Evolutionary conservation across 1,139 yeast genomes (phyloP), one percentile per base, ranked within the genome.

Genomic region (Hemisphaericaspora xylanilytica): DNA sequence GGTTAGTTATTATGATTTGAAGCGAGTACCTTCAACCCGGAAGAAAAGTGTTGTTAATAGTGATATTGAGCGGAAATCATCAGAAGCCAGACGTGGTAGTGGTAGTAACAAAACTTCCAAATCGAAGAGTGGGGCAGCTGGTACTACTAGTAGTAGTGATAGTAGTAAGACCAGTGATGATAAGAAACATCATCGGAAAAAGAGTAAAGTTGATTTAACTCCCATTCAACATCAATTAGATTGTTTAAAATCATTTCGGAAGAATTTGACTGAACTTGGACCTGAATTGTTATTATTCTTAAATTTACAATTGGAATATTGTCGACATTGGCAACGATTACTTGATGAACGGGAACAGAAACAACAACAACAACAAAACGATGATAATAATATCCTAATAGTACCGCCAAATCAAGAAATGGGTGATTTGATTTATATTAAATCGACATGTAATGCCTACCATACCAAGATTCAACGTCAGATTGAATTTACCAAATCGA

Each of bases 221-320:
- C 15, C 41, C 8, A 30, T 45, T 24, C 40, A 44, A 28, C 41
- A 43, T 32, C 48, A 46, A 12, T 12, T 44, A 9, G 42, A 30
- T 10, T 33, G 39, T 15, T 31, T 46, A 14, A 14, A 5, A 3
- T 38, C 31, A 28, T 39, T 45, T 24, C 31, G 44, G 8, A 41
- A 36, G 24, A 38, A 41, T 14, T 36, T 47, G 10, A 22, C 18
- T 11, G 35, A 37, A 17, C 28, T 47, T 12, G 48, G 45, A 7
- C 46, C 47, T 10, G 45, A 47, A 28, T 34, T 47, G 22, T 25
- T 47, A 13, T 37, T 37, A 17, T 47, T 47, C 31, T 31, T 45
- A 7, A 34, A 38, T 15, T 25, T 45, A n/a, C 50, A 47, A 29
- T 37, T 41, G 21, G 28, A 38, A 17, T 43, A 43, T 33, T 43